A percentile compares a stretch with the other conserved stretches of the same genome.
These are phyloP conservation scores for thale cress (Arabidopsis thaliana) DNA, from an alignment of 345 rosid species.

Conservation along the genomic window TAIR10.1 NC_003070.9:7163501-7164000, in stretches of 20 bases:
- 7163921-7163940: not conserved
- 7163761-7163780: conserved; percentile 29
- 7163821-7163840: not conserved
- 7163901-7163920: not conserved
- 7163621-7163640: not conserved
- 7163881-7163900: conserved; percentile 1
- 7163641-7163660: not conserved
- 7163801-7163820: conserved; percentile 23
- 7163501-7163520: not conserved
- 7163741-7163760: conserved; percentile 34
- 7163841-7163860: not conserved
- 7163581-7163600: not conserved
- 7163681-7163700: not conserved
- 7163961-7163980: not conserved
- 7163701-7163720: not conserved
- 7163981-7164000: not conserved
- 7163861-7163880: not conserved
- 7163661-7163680: not conserved
- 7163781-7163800: conserved; percentile 34
- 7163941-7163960: not conserved
- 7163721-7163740: conserved; percentile 12
- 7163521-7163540: not conserved
- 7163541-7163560: too few species aligned
- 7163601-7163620: not conserved
- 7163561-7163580: not conserved